Base-by-base conservation (phyloP, 306 rosid genomes). In the Pueraria montana region DNA sequence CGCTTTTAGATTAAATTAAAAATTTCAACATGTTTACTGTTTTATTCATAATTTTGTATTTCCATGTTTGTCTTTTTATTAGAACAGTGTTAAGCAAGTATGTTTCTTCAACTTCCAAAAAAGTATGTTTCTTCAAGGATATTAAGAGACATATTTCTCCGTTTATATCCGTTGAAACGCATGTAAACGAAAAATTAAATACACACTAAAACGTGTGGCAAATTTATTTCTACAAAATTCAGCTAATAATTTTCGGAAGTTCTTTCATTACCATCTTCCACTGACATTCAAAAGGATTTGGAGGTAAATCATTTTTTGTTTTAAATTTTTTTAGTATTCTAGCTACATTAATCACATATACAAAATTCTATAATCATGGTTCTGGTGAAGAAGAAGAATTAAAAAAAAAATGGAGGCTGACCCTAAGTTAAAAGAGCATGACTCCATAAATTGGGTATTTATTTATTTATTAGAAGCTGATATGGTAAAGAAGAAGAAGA, bases 221-320 rank as follows among this genome's bases (percentile, higher is more conserved):
- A 75, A 56, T 34, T 65, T 18, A 38, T 20, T 58, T 42, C 32
- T 74, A 34, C 34, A 21, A 36, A 27, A 20, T 65, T 65, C 27
- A 77, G 62, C 72, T 17, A 24, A 45, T 20, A 38, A 13, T 10
- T 38, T 13, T 26, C n/a, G 30, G 30, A 23, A n/a, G 65, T 32
- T 18, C 30, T 74, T 53, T 52, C 63, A 2, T 17, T 59, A 16
- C 80, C 21, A 80, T 42, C 62, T 56, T 56, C 71, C 62, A 65
- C 59, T 75, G 13, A 27, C 48, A 53, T 27, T 66, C 42, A 80
- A 76, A 65, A 76, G 71, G 12, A 16, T 43, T 13, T 30, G 48
- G 48, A 67, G 45, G 40, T 24, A 76, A 55, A 67, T 55, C 63
- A 82, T 55, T 14, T 9, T 11, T 62, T 62, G 20, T 18, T 49